Percentiles rank a stretch among this genome's conserved stretches.
These are phyloP conservation scores for Beauveria rudraprayagi DNA, from an alignment of 2,329 filamentous ascomycete species.

Conservation along the genomic window DNA sequence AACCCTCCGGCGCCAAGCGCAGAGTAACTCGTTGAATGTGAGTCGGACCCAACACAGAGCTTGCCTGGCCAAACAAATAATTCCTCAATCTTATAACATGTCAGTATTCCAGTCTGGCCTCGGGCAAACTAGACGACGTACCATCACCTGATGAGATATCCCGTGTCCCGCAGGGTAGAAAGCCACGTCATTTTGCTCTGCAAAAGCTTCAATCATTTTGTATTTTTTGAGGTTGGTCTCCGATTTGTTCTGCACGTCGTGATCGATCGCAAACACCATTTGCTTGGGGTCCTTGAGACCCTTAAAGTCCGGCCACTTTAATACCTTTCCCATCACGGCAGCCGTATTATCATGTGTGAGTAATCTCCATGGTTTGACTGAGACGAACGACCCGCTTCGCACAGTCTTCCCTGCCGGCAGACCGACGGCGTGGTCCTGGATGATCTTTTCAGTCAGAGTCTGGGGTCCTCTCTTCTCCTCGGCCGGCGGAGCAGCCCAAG, in stretches of 20 bases:
- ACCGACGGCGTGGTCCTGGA: slow-evolving; percentile 72
- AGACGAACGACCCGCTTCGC: slow-evolving; percentile 75
- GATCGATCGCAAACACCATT: slow-evolving; percentile 74
- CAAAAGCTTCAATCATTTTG: slow-evolving; percentile 72
- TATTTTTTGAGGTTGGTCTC: slow-evolving; percentile 80
- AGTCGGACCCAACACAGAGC: slow-evolving; percentile 69
- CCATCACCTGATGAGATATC: slow-evolving; percentile 84
- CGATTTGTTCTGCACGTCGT: slow-evolving; percentile 79
- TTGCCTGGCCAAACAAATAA: slow-evolving; percentile 79
- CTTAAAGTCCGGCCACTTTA: slow-evolving; percentile 51
- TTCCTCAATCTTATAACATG: slow-evolving; percentile 58
- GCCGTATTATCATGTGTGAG: slow-evolving; percentile 80
- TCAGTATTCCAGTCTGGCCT: background rate
- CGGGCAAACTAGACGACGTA: slow-evolving; percentile 4
- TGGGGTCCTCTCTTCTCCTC: slow-evolving; percentile 43
- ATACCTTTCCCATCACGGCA: slow-evolving; percentile 53
- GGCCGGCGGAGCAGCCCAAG: background rate
- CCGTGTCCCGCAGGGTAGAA: slow-evolving; percentile 72
- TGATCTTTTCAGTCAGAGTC: slow-evolving; percentile 87
- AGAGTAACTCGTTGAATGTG: slow-evolving; percentile 77
- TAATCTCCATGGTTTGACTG: slow-evolving; percentile 59
- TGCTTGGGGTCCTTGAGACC: slow-evolving; percentile 62
- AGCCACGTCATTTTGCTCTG: slow-evolving; percentile 63
- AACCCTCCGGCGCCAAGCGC: slow-evolving; percentile 63
- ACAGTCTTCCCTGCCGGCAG: slow-evolving; percentile 69